phyloP scores from a whole-genome alignment of 176 grass and related monocot genomes.

The Raddia guianensis region DNA sequence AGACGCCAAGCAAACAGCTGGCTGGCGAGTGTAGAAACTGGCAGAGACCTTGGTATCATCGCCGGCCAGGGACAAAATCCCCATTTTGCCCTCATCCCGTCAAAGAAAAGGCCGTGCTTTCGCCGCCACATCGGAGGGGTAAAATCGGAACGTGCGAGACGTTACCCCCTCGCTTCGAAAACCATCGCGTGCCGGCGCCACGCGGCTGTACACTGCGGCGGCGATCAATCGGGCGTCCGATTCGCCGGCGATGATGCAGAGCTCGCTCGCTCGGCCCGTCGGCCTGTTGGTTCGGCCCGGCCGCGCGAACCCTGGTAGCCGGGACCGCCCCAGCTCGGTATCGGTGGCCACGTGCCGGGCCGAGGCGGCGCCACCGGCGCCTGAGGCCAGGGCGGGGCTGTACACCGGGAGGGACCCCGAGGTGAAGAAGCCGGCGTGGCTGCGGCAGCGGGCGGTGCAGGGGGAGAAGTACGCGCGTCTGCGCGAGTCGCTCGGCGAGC shows the following conservation, averaged over 20 bases:
- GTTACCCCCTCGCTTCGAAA: slow-evolving; percentile 26
- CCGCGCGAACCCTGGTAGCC: not conserved
- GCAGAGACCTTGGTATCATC: slow-evolving; percentile 37
- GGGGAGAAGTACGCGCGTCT: slow-evolving; percentile 76
- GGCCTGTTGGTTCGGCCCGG: not conserved
- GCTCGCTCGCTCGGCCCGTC: slow-evolving; percentile 1
- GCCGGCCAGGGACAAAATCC: not conserved
- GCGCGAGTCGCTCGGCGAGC: slow-evolving; percentile 66
- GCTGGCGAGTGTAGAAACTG: not conserved
- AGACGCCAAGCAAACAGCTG: not conserved
- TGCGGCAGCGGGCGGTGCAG: slow-evolving; percentile 80
- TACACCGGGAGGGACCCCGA: slow-evolving; percentile 70
- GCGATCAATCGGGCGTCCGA: not conserved
- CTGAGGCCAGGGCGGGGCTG: slow-evolving; percentile 50
- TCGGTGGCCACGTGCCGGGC: slow-evolving; percentile 38
- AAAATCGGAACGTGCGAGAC: slow-evolving; percentile 21
- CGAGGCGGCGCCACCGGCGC: slow-evolving; percentile 26
- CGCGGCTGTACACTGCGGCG: not conserved
- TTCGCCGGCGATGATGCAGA: slow-evolving; percentile 44
- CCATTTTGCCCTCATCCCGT: slow-evolving; percentile 1
- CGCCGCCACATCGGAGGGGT: not conserved
- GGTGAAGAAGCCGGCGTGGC: slow-evolving; percentile 88
- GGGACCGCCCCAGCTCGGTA: not conserved
- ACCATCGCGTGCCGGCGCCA: slow-evolving; percentile 26
- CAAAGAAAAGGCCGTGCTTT: not conserved